These are phyloP conservation scores for Saccharomycopsis sp. DNA, from an alignment of 805 yeast genomes.

Conservation along the genomic window DNA sequence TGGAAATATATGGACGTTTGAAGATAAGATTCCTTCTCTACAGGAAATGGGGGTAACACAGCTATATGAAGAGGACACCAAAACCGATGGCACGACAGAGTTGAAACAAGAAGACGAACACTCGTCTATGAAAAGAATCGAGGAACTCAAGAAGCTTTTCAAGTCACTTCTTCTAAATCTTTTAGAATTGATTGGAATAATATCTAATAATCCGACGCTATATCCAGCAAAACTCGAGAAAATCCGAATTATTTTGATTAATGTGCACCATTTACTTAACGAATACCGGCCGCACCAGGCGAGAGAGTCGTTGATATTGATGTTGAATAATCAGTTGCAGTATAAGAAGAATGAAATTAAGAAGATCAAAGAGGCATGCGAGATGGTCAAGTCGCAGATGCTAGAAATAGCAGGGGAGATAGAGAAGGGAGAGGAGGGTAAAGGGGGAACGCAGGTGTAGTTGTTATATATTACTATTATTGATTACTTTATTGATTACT, in stretches of 20 bases:
- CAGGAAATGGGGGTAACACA: slow-evolving; percentile 73
- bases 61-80: slow-evolving; percentile 42
- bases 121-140: slow-evolving; percentile 49
- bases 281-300: slow-evolving; percentile 95
- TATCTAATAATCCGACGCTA: slow-evolving; percentile 65
- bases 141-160: slow-evolving; percentile 72
- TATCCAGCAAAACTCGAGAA: slow-evolving; percentile 64
- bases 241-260: slow-evolving; percentile 72
- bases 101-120: slow-evolving; percentile 29
- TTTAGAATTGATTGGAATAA: slow-evolving; percentile 72
- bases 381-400: slow-evolving; percentile 8
- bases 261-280: slow-evolving; percentile 85
- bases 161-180: slow-evolving; percentile 75
- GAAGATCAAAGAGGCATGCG: slow-evolving; percentile 20
- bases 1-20: slow-evolving; percentile 79
- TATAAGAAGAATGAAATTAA: slow-evolving; percentile 49
- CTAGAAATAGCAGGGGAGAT: slow-evolving; percentile 5
- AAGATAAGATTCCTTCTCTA: slow-evolving; percentile 70
- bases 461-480: too few relatives aligned
- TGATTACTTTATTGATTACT: not conserved
- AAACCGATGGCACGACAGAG: slow-evolving; percentile 37
- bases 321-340: slow-evolving; percentile 64
- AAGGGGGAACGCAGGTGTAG: too few relatives aligned
- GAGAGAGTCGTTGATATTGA: slow-evolving; percentile 76
- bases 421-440: not conserved